Conservation (phyloP, 192 early-diverging fungal species). For the Backusella psychrophila region DNA sequence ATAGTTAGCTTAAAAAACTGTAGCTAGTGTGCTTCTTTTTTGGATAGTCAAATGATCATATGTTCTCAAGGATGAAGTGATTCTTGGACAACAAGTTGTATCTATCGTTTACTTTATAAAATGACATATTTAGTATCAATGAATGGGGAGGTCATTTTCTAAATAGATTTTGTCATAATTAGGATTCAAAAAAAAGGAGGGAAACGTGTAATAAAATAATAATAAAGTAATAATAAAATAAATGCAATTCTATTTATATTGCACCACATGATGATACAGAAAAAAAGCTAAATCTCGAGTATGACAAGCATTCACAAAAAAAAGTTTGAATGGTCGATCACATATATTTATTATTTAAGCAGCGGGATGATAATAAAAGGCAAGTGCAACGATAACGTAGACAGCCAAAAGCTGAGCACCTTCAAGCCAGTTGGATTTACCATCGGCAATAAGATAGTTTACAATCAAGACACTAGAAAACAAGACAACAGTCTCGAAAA, state of each 20-base stretch:
- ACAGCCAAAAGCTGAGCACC: slow-evolving; percentile 78
- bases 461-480: slow-evolving; percentile 78
- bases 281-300: neutral
- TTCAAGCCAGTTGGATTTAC: slow-evolving; percentile 91
- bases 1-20: no score
- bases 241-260: neutral
- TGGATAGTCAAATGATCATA: neutral
- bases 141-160: neutral
- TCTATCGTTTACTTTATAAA: neutral
- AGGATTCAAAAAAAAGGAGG: neutral
- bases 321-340: neutral
- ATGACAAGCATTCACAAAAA: neutral
- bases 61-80: neutral
- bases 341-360: neutral
- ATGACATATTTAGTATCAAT: neutral
- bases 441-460: slow-evolving; percentile 80
- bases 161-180: neutral
- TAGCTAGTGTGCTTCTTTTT: neutral
- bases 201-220: neutral
- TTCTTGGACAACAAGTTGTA: neutral
- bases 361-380: slow-evolving; percentile 72
- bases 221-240: neutral
- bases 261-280: neutral
- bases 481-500: slow-evolving; percentile 78
- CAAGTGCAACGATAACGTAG: slow-evolving; percentile 83